These are phyloP conservation scores for Phytophthora rubi DNA, from an alignment of 352 stramenopile genomes.

Conservation along the genomic window DNA sequence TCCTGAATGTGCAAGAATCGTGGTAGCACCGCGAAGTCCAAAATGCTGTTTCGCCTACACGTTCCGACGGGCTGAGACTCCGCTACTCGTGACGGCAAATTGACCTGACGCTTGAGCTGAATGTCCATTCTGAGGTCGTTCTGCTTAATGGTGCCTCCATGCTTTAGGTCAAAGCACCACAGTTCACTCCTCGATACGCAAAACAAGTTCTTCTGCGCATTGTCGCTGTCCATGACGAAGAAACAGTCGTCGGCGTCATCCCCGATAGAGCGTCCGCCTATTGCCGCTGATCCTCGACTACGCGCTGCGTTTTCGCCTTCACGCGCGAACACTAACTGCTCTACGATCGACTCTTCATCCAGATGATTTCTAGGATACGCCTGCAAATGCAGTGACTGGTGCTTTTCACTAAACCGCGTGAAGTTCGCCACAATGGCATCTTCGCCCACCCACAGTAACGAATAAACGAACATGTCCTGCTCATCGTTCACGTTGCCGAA, in stretches of 20 bases:
- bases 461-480: conserved; percentile 72
- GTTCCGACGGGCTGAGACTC: conserved; percentile 22
- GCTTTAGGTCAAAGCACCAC: conserved; percentile 57
- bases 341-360: conserved; percentile 66
- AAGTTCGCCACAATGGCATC: conserved; percentile 74
- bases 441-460: conserved; percentile 69
- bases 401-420: conserved; percentile 61
- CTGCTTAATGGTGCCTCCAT: conserved; percentile 50
- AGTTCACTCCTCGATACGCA: conserved; percentile 65
- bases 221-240: conserved; percentile 64
- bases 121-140: conserved; percentile 50
- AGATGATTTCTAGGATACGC: conserved; percentile 82
- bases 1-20: conserved; percentile 65
- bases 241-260: conserved; percentile 46
- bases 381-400: conserved; percentile 63
- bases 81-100: conserved; percentile 48
- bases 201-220: conserved; percentile 56
- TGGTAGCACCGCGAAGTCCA: conserved; percentile 63
- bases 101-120: conserved; percentile 52
- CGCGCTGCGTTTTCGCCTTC: conserved; percentile 27
- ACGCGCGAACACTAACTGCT: conserved; percentile 51
- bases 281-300: conserved; percentile 13
- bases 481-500: conserved; percentile 90
- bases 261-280: conserved; percentile 9
- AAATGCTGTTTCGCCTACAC: conserved; percentile 23